Percentiles rank a stretch among this genome's conserved stretches.
phyloP scores from a whole-genome alignment of 2,329 filamentous ascomycete genomes.

The Phyllachora maydis region DNA sequence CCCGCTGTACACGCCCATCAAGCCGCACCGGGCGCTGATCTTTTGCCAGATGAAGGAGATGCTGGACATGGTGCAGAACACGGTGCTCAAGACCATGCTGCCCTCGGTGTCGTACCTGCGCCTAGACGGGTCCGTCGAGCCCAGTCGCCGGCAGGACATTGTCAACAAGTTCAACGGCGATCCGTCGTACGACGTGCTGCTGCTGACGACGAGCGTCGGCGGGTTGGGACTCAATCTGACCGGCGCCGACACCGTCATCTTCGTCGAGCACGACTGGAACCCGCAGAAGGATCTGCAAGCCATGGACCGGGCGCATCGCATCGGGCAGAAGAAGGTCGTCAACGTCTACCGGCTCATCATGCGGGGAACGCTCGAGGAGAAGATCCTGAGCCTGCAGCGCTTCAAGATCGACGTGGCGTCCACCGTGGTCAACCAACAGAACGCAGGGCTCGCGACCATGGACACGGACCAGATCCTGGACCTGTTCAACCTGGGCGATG shows the following conservation, averaged over 20 bases:
- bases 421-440: slow-evolving; percentile 97
- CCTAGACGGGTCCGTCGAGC: slow-evolving; percentile 85
- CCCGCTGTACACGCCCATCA: slow-evolving; percentile 60
- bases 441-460: slow-evolving; percentile 85
- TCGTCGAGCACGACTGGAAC: slow-evolving; percentile 99
- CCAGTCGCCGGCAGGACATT: slow-evolving; percentile 85
- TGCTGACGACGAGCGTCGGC: slow-evolving; percentile 88
- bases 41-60: slow-evolving; percentile 99
- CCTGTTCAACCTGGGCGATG: slow-evolving; percentile 77
- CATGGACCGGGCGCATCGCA: slow-evolving; percentile 96
- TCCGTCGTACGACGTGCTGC: slow-evolving; percentile 82
- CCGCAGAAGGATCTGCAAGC: slow-evolving; percentile 96
- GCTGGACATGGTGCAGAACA: slow-evolving; percentile 95
- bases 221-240: slow-evolving; percentile 89
- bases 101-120: slow-evolving; percentile 83
- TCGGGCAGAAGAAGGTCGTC: slow-evolving; percentile 98
- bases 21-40: slow-evolving; percentile 83
- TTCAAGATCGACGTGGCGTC: slow-evolving; percentile 99
- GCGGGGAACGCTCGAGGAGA: slow-evolving; percentile 88
- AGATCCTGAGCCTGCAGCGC: slow-evolving; percentile 91
- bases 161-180: slow-evolving; percentile 99
- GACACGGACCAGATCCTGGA: slow-evolving; percentile 97
- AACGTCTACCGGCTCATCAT: slow-evolving; percentile 97
- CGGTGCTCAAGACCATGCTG: slow-evolving; percentile 77
- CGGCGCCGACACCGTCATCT: slow-evolving; percentile 95